These are phyloP conservation scores for Microdochium paspali DNA, from an alignment of 2,329 filamentous ascomycete genomes.

Conservation along the genomic window DNA sequence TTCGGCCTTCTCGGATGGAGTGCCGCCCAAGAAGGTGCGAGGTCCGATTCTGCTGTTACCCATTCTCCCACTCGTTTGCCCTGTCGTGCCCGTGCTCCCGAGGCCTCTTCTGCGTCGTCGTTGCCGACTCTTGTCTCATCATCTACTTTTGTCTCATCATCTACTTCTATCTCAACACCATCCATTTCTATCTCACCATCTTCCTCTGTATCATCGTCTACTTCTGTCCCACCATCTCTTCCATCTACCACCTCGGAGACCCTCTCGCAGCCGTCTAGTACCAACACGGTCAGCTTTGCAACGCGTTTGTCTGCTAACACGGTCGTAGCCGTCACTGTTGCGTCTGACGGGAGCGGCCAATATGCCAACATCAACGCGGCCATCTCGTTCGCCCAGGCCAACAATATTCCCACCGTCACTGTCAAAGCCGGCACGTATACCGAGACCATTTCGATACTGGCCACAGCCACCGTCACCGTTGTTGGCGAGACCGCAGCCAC, in stretches of 20 bases:
- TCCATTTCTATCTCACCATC: neutral
- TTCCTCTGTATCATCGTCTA: neutral
- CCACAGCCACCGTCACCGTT: slow-evolving; percentile 29
- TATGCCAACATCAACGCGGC: slow-evolving; percentile 34
- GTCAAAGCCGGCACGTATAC: slow-evolving; percentile 33
- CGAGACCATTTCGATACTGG: slow-evolving; percentile 28
- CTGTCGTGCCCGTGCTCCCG: neutral
- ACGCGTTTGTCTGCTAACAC: slow-evolving; percentile 1
- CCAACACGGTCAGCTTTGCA: neutral
- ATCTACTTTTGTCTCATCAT: neutral
- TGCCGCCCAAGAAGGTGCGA: neutral
- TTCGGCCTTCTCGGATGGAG: neutral
- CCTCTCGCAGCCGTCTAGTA: neutral
- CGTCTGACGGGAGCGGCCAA: slow-evolving; percentile 30
- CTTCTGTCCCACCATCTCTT: neutral
- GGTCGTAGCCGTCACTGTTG: slow-evolving; percentile 27
- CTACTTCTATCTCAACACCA: no score
- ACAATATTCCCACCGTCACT: slow-evolving; percentile 29
- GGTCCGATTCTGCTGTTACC: neutral
- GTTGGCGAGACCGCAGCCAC: slow-evolving; percentile 20
- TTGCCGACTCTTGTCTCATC: neutral
- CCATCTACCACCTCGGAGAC: neutral
- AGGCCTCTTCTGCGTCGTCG: neutral
- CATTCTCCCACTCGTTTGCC: neutral
- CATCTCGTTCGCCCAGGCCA: slow-evolving; percentile 29